Evolutionary conservation across 2,329 filamentous ascomycete species (phyloP).

Genomic region (Neurospora sp.): DNA sequence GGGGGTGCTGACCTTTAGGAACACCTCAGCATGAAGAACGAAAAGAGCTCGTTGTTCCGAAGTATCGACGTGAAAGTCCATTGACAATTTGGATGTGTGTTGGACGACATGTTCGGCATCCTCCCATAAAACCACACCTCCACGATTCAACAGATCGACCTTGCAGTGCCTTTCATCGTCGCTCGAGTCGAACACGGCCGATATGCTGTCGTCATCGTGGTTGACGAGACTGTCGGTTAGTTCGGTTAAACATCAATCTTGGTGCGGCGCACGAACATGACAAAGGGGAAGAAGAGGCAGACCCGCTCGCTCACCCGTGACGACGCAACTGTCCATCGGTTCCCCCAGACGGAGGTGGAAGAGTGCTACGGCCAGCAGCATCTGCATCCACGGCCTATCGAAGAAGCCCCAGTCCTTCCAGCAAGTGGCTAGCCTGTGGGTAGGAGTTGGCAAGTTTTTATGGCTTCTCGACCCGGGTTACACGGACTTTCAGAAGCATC

Average conservation of each 20-base stretch:
- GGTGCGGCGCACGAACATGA: slow-evolving; percentile 2
- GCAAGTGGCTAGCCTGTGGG: not conserved
- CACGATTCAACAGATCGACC: not conserved
- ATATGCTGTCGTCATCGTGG: not conserved
- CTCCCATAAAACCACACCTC: not conserved
- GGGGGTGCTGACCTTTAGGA: no score
- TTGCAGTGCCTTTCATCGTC: slow-evolving; percentile 5
- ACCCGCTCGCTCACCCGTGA: not conserved
- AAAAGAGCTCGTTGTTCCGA: no score
- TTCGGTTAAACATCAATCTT: slow-evolving; percentile 1
- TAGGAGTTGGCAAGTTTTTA: slow-evolving; percentile 6
- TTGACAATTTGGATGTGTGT: not conserved
- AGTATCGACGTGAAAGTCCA: slow-evolving; percentile 4
- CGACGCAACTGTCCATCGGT: not conserved
- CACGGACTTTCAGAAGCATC: not conserved
- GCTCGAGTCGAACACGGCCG: not conserved
- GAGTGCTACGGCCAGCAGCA: not conserved
- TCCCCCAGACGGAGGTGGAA: not conserved
- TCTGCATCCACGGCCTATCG: not conserved
- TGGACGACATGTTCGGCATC: not conserved
- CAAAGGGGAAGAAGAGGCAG: not conserved
- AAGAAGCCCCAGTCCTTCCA: not conserved
- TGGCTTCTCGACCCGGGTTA: slow-evolving; percentile 2
- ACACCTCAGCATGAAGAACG: no score
- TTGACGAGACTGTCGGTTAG: slow-evolving; percentile 2